Base-by-base conservation (phyloP, 805 yeast species). In the Yamadazyma sp. region DNA sequence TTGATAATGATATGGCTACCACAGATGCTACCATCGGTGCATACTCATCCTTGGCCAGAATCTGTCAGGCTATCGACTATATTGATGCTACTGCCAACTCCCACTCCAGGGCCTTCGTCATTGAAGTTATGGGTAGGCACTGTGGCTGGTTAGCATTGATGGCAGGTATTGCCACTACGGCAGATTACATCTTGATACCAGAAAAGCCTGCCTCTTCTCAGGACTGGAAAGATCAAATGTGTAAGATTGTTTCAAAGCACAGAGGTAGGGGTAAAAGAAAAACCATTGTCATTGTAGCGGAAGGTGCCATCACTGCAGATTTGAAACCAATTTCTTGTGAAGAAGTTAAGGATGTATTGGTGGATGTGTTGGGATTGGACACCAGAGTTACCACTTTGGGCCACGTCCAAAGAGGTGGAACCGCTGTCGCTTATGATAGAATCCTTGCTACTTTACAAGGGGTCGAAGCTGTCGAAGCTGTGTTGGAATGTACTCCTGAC, bases 101-200 rank as follows among this genome's bases (percentile, higher is more conserved):
- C 2, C 99, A 93, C 62, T 87, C 96, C 10, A 79, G 99, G 56
- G 99, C 99, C 6, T 93, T 93, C 60, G 96, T 93, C 29, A 85
- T 93, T 42, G 99, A 93, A 62, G 99, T 93, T 27, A 93, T 93
- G 99, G 99, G 99, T 45, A 80, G 99, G 58, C 97, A 93, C 62
- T 93, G 99, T 73, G 99, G 99, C 46, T 93, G 99, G 99, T 76
- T 93, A 52, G 98, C 95, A 2, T 70, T 93, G 50, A 90, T 89
- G 93, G 95, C 99, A 3, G 99, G 98, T 56, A 82, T 91, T 45
- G 89, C 98, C 29, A 87, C 97, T 19, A 85, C 93, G 53, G 98
- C 99, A 3, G 99, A 93, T 66, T 89, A 80, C 60, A 84, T 89
- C 42, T 82, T 93, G 53, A 84, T 93, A 48, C 99, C 99, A 22